Base-by-base conservation (phyloP, 2,329 filamentous ascomycete genomes). In the Ceratocystis cubensis region DNA sequence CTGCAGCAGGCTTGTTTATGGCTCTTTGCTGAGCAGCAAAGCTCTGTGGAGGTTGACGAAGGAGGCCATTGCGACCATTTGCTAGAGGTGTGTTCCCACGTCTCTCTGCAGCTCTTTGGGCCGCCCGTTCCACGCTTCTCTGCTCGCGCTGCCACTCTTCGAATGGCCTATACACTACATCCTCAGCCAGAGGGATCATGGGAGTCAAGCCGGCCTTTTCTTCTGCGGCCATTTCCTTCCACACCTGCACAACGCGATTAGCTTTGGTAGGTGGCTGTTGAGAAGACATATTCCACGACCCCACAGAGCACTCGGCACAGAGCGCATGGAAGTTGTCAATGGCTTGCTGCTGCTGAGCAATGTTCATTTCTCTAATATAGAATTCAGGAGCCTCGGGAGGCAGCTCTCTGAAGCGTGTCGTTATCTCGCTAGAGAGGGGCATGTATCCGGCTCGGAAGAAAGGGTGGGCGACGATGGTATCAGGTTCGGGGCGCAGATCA, bases 381-480 rank as follows among this genome's bases (percentile, higher is more conserved):
- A 87, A 87, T 57, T 82, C 78, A n/a, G 82, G 76, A 22, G 76
- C 76, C 17, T 84, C 80, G 1, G 85, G 84, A 1, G 73, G 77
- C 25, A 78, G 74, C 37, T 87, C 84, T 56, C 84, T 79, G 6
- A 87, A 74, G 62, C 81, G 81, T 4, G 78, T 73, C 20, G 78
- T 84, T 72, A 87, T 86, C 69, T 87, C 84, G 53, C 78, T 75
- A 20, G 81, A 73, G 8, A 77, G 75, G 6, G 89, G 90, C 74
- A 93, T 84, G 74, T 87, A 91, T 15, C 88, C 88, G 37, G 86
- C 81, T 64, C 83, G 84, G 78, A 94, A 94, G 75, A 93, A 94
- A 5, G 84, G 79, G 72, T 94, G 89, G 70, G 88, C 84, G 50
- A 93, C 86, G 71, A 94, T 92, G 61, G 81, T 79, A 72, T 94